phyloP scores from a whole-genome alignment of 73 alveolate genomes.

The Diophrys appendiculata region DNA sequence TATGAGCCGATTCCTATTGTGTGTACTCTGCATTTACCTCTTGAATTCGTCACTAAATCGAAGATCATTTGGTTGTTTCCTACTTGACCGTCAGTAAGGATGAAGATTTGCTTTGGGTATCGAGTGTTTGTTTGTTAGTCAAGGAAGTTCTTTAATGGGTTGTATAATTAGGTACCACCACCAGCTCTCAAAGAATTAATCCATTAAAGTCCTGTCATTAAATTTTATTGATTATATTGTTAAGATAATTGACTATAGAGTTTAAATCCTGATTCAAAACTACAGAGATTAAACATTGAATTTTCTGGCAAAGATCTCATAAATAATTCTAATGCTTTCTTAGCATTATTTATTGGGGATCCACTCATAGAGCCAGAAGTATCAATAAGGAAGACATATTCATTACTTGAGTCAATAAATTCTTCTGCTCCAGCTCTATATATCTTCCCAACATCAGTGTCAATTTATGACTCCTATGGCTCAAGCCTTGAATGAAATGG shows the following conservation, averaged over 20 bases:
- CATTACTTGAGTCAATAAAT: slow-evolving; percentile 43
- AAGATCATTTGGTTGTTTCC: slow-evolving; percentile 30
- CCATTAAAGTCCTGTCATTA: slow-evolving; percentile 35
- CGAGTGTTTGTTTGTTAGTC: slow-evolving; percentile 10
- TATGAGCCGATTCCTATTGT: slow-evolving; percentile 49
- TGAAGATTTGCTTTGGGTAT: slow-evolving; percentile 67
- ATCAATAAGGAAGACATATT: slow-evolving; percentile 62
- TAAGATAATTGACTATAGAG: slow-evolving; percentile 32
- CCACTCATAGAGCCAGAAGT: slow-evolving; percentile 80
- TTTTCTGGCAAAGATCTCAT: slow-evolving; percentile 70
- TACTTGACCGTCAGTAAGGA: slow-evolving; percentile 93
- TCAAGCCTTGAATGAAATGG: not conserved
- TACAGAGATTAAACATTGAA: slow-evolving; percentile 62
- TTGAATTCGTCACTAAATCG: slow-evolving; percentile 57
- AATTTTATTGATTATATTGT: slow-evolving; percentile 35
- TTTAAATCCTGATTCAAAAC: slow-evolving; percentile 67
- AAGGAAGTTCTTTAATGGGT: slow-evolving; percentile 72
- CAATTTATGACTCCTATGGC: not conserved
- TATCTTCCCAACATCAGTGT: not conserved
- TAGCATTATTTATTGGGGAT: slow-evolving; percentile 61
- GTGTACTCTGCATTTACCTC: slow-evolving; percentile 52
- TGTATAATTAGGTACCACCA: slow-evolving; percentile 91
- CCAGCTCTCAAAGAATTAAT: slow-evolving; percentile 58
- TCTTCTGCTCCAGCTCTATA: slow-evolving; percentile 17
- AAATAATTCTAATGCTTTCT: slow-evolving; percentile 65